phyloP scores from a whole-genome alignment of 2,329 filamentous ascomycete species.

The Cordyceps militaris region DNA sequence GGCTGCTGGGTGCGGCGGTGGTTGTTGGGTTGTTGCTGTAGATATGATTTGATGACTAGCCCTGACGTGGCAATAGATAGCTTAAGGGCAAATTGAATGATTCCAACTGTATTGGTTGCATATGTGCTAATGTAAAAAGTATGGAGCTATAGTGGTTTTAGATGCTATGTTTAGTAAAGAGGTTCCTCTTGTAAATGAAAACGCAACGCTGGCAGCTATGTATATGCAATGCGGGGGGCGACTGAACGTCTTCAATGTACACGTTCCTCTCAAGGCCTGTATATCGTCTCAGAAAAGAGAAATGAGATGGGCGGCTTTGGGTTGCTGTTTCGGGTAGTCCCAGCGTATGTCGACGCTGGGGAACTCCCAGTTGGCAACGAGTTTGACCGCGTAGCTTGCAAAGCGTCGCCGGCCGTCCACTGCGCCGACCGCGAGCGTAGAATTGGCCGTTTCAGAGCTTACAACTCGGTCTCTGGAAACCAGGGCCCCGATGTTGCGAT shows the following conservation, averaged over 20 bases:
- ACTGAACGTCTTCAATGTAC: slow-evolving; percentile 30
- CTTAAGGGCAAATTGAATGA: background rate
- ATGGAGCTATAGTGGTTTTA: background rate
- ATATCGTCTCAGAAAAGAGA: slow-evolving; percentile 30
- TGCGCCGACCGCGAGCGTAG: slow-evolving; percentile 27
- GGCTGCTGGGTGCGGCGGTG: background rate
- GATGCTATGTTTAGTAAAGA: background rate
- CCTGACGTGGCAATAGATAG: background rate
- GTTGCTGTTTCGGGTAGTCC: slow-evolving; percentile 40
- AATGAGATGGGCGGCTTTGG: slow-evolving; percentile 36
- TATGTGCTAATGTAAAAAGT: background rate
- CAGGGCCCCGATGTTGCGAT: slow-evolving; percentile 72
- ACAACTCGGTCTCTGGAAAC: slow-evolving; percentile 79
- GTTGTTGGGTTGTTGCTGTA: background rate
- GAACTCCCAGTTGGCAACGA: slow-evolving; percentile 62
- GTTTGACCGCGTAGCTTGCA: slow-evolving; percentile 57
- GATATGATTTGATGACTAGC: background rate
- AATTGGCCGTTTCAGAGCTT: slow-evolving; percentile 52
- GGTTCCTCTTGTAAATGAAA: background rate
- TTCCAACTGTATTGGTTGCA: background rate
- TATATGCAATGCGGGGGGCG: background rate
- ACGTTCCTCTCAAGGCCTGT: slow-evolving; percentile 38
- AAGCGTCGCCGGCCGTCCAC: slow-evolving; percentile 56
- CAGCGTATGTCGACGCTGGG: slow-evolving; percentile 52
- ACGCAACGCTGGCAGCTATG: background rate